Evolutionary conservation across 192 early-diverging fungal species (phyloP).

Genomic region (Entomortierella lignicola): DNA sequence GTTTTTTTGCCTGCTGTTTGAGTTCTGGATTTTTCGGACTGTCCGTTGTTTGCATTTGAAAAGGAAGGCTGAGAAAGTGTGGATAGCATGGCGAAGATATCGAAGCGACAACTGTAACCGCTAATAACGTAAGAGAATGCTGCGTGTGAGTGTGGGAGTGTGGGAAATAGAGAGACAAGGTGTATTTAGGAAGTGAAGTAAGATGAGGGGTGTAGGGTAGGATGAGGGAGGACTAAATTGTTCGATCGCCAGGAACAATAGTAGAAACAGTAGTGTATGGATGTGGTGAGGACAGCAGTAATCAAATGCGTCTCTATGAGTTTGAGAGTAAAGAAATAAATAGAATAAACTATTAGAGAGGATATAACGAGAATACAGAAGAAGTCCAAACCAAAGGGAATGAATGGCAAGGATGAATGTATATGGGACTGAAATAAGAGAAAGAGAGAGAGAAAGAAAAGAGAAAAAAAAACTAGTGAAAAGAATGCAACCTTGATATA

Average conservation of each 20-base stretch:
- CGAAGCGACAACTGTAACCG: no score
- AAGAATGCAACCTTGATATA: constrained; percentile 21
- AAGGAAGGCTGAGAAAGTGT: constrained; percentile 29
- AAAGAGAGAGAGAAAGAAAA: constrained; percentile 7
- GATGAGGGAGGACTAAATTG: neutral
- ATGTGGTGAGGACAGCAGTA: neutral
- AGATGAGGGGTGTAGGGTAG: neutral
- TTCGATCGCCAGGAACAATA: neutral
- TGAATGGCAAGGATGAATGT: no score
- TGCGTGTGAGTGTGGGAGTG: neutral
- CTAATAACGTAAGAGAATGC: no score
- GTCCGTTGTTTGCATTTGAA: constrained; percentile 17
- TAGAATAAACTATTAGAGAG: neutral
- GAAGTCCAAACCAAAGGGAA: neutral
- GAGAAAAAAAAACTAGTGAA: neutral
- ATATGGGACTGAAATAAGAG: neutral
- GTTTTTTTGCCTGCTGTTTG: constrained; percentile 7
- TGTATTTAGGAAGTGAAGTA: neutral
- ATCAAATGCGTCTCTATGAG: neutral
- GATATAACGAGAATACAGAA: neutral
- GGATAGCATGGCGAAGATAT: constrained; percentile 18
- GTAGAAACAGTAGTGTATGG: neutral
- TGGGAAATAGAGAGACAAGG: neutral
- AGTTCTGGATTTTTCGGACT: neutral
- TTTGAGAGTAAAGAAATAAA: neutral